Evolutionary conservation across 306 rosid species (phyloP), one percentile per base, ranked within the genome.

Genomic region (Sindora glabra): DNA sequence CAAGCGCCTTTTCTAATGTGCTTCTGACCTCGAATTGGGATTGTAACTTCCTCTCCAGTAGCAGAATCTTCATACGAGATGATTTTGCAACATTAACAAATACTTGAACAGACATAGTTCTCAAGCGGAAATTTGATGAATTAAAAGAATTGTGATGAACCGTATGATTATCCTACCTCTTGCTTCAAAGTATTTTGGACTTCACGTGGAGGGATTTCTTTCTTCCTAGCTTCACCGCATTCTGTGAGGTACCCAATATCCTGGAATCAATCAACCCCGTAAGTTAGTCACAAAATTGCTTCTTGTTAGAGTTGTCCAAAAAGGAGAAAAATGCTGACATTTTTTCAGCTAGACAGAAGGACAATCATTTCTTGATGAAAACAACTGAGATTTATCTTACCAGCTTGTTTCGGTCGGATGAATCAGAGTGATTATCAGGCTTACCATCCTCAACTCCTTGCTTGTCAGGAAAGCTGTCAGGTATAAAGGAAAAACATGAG

Each of bases 21-120:
- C 64, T 53, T 58, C 97, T 90, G 42, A 86, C 87, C 77, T 80
- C 67, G 67, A 89, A 86, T 52, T 94, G 99, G 52, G 69, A 81
- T 71, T 89, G 90, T 67, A 94, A 67, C 76, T 97, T 84, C 68
- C 73, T 80, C 69, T 94, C 99, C 40, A 89, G 89, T 57, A 78
- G 94, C 9, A 80, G 77, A 86, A 89, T 94, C 99, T 94, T 77
- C 59, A 68, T 23, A 53, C 53, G 67, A 39, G 55, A 47, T 23
- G 53, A 24, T 47, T 36, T 37, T 34, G 52, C 12, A 3, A 62
- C 10, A 24, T 23, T 19, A n/a, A n/a, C n/a, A 17, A 34, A n/a
- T n/a, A 5, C 55, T 65, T 24, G 10, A 67, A 70, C 52, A 21
- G 17, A 13, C 48, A 39, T 25, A 62, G n/a, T n/a, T n/a, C n/a